phyloP scores from a whole-genome alignment of 2,329 filamentous ascomycete genomes.

The Aspergillus pseudonomiae region DNA sequence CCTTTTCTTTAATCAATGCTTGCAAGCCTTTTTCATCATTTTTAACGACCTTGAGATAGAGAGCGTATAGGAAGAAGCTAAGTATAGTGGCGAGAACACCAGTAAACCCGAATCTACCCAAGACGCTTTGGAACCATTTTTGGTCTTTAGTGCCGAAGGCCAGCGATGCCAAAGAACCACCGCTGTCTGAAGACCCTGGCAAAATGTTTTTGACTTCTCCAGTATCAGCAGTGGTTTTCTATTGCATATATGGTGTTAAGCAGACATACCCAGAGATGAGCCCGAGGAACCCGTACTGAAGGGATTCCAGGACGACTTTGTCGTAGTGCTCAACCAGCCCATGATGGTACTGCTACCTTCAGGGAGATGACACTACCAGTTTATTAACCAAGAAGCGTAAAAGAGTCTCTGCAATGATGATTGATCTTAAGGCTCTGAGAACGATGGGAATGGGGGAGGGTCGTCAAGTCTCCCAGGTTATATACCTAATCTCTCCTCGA shows the following conservation, averaged over 20 bases:
- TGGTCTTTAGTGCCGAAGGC: background rate
- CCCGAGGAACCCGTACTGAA: conserved; percentile 1
- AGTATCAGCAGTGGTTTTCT: background rate
- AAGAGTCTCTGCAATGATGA: background rate
- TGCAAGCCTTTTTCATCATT: background rate
- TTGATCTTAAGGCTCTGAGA: background rate
- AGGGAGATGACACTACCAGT: background rate
- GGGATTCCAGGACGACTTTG: background rate
- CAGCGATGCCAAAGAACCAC: background rate
- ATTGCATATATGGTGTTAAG: background rate
- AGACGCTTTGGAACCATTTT: background rate
- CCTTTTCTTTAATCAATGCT: background rate
- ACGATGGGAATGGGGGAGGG: background rate
- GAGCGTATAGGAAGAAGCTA: background rate
- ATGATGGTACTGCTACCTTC: background rate
- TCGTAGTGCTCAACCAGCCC: background rate
- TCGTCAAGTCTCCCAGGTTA: background rate
- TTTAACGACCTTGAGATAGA: background rate
- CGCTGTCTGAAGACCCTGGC: background rate
- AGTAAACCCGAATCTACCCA: background rate
- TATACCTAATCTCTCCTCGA: background rate
- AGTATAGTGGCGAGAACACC: background rate
- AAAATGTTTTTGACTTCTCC: background rate
- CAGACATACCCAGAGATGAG: background rate
- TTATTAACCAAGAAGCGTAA: background rate